Base-by-base conservation (phyloP, 2,329 filamentous ascomycete species). In the Talaromyces sp. region DNA sequence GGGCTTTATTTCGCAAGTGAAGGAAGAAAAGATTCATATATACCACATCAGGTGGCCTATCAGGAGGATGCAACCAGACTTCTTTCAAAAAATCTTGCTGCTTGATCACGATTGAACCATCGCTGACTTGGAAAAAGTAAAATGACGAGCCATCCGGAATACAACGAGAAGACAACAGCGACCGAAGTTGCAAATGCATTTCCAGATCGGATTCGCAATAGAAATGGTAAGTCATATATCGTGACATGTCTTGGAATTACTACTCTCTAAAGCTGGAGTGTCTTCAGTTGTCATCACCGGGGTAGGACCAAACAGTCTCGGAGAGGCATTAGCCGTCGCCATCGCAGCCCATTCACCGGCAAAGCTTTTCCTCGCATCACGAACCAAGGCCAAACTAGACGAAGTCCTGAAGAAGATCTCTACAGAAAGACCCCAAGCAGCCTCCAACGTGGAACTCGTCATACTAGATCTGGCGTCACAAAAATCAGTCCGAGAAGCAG, bases 271-370 rank as follows among this genome's bases (percentile, higher is more conserved):
- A 70, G 66, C 64, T 62, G 67, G 69, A 22, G 37, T 8, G 35
- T 54, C 35, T 52, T 27, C 57, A 72, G 72, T 82, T 57, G 72
- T 81, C 43, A 77, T 82, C 61, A 79, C 75, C 19, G 77, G 77
- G 24, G 75, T 76, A 43, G 75, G 72, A 49, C 75, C 73, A 19
- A 72, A 73, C 60, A 75, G 73, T 35, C 70, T 80, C 45, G 78
- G 77, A 16, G 71, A 71, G 62, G 69, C 71, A 19, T 71, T 74
- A 37, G 75, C 74, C 14, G 64, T 70, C 16, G 74, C 73, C 45
- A 69, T 79, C 66, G 77, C 78, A 31, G 60, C 68, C 27, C 70
- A 76, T 41, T 62, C 68, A 19, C 75, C 76, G 2, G 67, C 65
- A 33, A 68, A 72, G 50, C 68, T 80, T 52, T 73, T 81, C 62